Conservation (phyloP, 768 basidiomycete species). For the Kwoniella dendrophila region DNA sequence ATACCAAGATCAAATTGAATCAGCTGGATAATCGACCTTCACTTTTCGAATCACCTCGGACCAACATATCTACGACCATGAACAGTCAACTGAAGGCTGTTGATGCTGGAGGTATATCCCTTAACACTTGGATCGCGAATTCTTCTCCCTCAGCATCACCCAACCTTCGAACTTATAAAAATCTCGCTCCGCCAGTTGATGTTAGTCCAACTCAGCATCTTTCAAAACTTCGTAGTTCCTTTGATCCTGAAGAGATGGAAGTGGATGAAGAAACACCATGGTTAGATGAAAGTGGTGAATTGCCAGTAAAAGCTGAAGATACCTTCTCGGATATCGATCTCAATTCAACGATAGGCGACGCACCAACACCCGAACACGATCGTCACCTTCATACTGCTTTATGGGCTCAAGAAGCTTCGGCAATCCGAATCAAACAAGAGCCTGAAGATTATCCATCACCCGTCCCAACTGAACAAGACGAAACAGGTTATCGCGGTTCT, state of each 20-base stretch:
- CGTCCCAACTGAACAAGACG: constrained; percentile 25
- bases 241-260: constrained; percentile 42
- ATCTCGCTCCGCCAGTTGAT: constrained; percentile 25
- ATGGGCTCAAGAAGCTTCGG: constrained; percentile 41
- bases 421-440: constrained; percentile 37
- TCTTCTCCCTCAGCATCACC: constrained; percentile 41
- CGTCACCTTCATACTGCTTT: constrained; percentile 36
- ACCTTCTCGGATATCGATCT: constrained; percentile 38
- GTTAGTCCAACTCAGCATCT: constrained; percentile 40
- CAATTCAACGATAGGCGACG: constrained; percentile 35
- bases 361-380: constrained; percentile 45
- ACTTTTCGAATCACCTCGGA: constrained; percentile 27
- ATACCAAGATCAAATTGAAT: constrained; percentile 29
- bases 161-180: constrained; percentile 14
- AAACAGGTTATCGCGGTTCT: constrained; percentile 26
- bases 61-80: constrained; percentile 6
- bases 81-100: constrained; percentile 21
- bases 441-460: constrained; percentile 47
- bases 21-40: constrained; percentile 35
- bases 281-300: constrained; percentile 43
- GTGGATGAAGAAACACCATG: constrained; percentile 36
- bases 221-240: constrained; percentile 29
- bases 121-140: constrained; percentile 27
- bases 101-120: constrained; percentile 18
- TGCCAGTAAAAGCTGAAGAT: constrained; percentile 45